Evolutionary conservation across 345 rosid genomes (phyloP).

Genomic region (Sonneratia caseolaris): DNA sequence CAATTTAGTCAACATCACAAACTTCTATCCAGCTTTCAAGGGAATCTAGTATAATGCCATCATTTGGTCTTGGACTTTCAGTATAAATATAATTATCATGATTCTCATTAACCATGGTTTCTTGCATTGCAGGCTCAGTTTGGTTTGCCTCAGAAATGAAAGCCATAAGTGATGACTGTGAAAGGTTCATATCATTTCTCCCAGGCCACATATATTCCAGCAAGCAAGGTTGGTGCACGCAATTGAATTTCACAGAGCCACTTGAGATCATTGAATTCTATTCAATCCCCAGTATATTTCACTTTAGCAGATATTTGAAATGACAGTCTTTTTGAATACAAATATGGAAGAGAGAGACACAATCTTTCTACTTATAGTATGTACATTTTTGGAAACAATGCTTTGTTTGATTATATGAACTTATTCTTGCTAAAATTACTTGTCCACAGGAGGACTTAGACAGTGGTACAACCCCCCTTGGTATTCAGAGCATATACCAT

Average conservation of each 20-base stretch:
- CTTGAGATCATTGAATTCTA: too few species aligned
- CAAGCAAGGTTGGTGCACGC: conserved; percentile 28
- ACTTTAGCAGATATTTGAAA: neutral
- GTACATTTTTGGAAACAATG: too few species aligned
- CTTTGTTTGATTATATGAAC: neutral
- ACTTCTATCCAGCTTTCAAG: neutral
- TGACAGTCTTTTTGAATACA: neutral
- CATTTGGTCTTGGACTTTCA: neutral
- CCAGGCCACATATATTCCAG: conserved; percentile 98
- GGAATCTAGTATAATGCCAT: neutral
- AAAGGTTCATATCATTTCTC: conserved; percentile 76
- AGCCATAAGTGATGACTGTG: conserved; percentile 86
- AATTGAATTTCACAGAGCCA: neutral
- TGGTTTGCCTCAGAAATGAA: conserved; percentile 94
- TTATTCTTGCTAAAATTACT: neutral
- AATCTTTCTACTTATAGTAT: neutral
- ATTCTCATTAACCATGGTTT: neutral
- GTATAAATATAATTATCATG: neutral
- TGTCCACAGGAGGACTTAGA: conserved; percentile 39
- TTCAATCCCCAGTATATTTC: too few species aligned
- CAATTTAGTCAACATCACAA: neutral
- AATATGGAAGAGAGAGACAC: neutral
- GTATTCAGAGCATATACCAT: conserved; percentile 68
- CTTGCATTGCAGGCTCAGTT: conserved; percentile 48
- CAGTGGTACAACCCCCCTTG: conserved; percentile 95